Evolutionary conservation across 2,329 filamentous ascomycete genomes (phyloP).

Genomic region (Verticillium albo-atrum): DNA sequence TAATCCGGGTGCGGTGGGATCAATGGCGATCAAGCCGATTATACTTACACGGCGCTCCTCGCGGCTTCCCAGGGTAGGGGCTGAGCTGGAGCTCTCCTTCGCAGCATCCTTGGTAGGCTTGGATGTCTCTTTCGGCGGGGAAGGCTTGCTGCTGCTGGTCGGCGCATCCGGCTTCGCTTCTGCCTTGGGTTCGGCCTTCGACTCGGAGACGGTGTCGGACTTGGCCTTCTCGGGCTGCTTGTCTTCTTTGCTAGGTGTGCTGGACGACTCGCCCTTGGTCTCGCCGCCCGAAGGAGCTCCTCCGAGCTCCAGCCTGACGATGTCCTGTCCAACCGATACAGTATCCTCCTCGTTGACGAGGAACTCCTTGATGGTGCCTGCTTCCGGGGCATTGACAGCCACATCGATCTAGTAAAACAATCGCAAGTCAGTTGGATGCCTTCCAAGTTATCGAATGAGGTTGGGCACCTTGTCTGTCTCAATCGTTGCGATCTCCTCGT

Average conservation of each 20-base stretch:
- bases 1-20: neutral
- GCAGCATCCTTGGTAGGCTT: constrained; percentile 8
- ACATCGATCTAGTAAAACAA: constrained; percentile 76
- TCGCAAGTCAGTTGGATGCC: neutral
- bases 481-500: constrained; percentile 97
- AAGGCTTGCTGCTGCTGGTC: neutral
- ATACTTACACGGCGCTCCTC: constrained; percentile 79
- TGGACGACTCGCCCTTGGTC: neutral
- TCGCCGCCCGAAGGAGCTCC: constrained; percentile 45
- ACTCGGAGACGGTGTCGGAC: constrained; percentile 1
- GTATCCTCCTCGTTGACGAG: constrained; percentile 93
- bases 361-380: constrained; percentile 88
- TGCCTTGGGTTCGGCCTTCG: constrained; percentile 1
- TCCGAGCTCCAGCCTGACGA: constrained; percentile 81
- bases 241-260: neutral
- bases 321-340: constrained; percentile 87
- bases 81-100: constrained; percentile 15
- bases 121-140: constrained; percentile 15
- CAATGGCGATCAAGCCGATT: neutral
- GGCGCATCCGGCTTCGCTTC: constrained; percentile 16
- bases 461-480: constrained; percentile 88
- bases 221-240: constrained; percentile 8
- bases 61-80: constrained; percentile 60
- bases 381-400: constrained; percentile 87
- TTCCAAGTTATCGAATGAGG: neutral